Base-by-base conservation (phyloP, 2,329 filamentous ascomycete genomes). In the Fusarium veterinarium region DNA sequence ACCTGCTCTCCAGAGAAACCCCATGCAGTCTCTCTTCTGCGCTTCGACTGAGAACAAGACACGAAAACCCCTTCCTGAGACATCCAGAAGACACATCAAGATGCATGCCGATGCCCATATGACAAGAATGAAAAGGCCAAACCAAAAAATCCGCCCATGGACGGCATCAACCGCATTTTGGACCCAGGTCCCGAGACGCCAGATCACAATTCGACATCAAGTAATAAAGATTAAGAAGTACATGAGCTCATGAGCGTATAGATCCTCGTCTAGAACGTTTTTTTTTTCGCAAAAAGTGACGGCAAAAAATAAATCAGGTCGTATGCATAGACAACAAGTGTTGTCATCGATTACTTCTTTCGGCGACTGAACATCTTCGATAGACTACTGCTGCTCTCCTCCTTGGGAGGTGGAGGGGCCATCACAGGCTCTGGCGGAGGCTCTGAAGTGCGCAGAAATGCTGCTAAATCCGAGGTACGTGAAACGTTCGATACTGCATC, bases 391-490 rank as follows among this genome's bases (percentile, higher is more conserved):
- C 78, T 75, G n/a, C 83, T 81, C 53, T 85, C 84, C 35, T 79
- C 81, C 23, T 79, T 79, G 3, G 76, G 57, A 13, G 79, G 78
- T 77, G 64, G 11, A 76, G 64, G 9, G 73, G 75, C 19, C 75
- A 62, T 70, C 13, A 77, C 64, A 31, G 79, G 72, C 30, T 81
- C 76, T 19, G 86, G 84, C 4, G 91, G 90, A 6, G 92, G 92
- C 38, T 86, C 91, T 19, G 91, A 92, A 75, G 90, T 90, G 59
- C 87, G 89, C 37, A 96, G 82, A 79, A 95, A 95, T 57, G 90
- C 89, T 1, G 93, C 92, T 48, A 95, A 81, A 56, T 94, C 92
- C 23, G 88, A 87, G 5, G 91, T 94, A 49, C 83, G 81, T n/a
- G 82, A 92, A 46, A 80, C 80, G n/a, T 81, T 81, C 11, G 79